A percentile compares a stretch with the other conserved stretches of the same genome.
These are phyloP conservation scores for Spergularia azorica DNA, from an alignment of 179 eudicot species.

Conservation along the genomic window DNA sequence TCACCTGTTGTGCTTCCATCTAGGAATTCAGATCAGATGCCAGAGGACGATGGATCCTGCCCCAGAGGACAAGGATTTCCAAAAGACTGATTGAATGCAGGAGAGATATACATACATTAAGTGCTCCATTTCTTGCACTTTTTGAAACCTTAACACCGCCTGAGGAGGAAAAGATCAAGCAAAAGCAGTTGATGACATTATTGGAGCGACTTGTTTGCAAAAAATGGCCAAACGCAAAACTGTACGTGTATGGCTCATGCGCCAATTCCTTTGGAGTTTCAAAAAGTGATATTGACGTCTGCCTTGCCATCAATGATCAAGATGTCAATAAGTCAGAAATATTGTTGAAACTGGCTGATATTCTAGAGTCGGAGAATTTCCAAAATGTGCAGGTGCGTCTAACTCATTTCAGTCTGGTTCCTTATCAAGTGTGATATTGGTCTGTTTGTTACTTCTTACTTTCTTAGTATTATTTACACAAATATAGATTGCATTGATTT, in stretches of 20 bases:
- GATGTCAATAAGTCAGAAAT: slow-evolving; percentile 64
- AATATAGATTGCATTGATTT: too few species aligned
- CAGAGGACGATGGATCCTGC: slow-evolving; percentile 67
- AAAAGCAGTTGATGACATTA: slow-evolving; percentile 63
- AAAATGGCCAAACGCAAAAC: slow-evolving; percentile 87
- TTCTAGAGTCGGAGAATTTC: slow-evolving; percentile 71
- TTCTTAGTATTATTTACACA: too few species aligned
- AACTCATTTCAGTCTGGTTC: background rate
- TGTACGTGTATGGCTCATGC: slow-evolving; percentile 91
- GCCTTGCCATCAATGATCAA: slow-evolving; percentile 66
- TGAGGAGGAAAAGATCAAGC: slow-evolving; percentile 85
- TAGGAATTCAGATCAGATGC: slow-evolving; percentile 92
- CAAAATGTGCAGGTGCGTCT: slow-evolving; percentile 83
- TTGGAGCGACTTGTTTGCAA: slow-evolving; percentile 76
- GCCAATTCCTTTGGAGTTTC: slow-evolving; percentile 93
- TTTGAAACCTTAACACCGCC: slow-evolving; percentile 77
- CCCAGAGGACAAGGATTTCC: slow-evolving; percentile 66
- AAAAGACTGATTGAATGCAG: slow-evolving; percentile 61
- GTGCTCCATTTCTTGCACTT: slow-evolving; percentile 57
- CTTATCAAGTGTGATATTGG: background rate
- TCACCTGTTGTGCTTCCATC: slow-evolving; percentile 30
- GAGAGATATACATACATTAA: slow-evolving; percentile 58
- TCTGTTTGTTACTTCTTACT: background rate
- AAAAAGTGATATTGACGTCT: slow-evolving; percentile 94
- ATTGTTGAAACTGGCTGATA: slow-evolving; percentile 83